Base-by-base conservation (phyloP, 495 filamentous ascomycete species). In the Massariosphaeria phaeospora region DNA sequence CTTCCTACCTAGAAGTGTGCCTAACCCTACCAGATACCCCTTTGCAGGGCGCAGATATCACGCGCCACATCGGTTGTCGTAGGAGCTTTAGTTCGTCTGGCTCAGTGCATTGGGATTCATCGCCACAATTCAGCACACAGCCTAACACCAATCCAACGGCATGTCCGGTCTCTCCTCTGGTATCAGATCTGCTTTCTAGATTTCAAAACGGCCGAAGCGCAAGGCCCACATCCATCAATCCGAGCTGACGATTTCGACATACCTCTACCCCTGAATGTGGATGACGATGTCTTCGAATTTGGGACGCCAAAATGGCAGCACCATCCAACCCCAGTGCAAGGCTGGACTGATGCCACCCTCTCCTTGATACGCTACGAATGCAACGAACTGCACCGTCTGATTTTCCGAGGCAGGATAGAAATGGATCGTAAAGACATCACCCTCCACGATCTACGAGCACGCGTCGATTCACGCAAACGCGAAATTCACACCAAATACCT, bases 211-310 rank as follows among this genome's bases (percentile, higher is more conserved):
- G 61, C 61, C 34, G 61, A 63, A 48, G 55, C 55, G 8, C 61
- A 63, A 50, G 61, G 61, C 1, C 61, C 61, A 6, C 61, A 59
- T 27, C 61, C 61, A 2, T 63, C 61, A 2, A 63, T 63, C 39
- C 55, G 61, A 13, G 46, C 61, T 2, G 61, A 63, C 27, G 61
- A 63, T 26, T 63, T 63, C 25, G 61, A 63, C 18, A 54, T 63
- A n/a, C 46, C 61, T 13, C 34, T 59, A 2, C 61, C 61, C 2
- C 24, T 63, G 12, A 63, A 63, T 41, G 55, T 63, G 1, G 55
- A 63, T 38, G 61, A 63, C 41, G 61, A 63, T 39, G 61, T 59
- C n/a, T 63, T 63, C 40, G 63, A 66, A 43, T 52, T 62, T n/a
- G 59, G 44, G 3, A 56, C 40, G 5, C 20, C 55, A 15, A 57